Evolutionary conservation across 2,329 filamentous ascomycete species (phyloP).

Genomic region (Cercospora citrullina): DNA sequence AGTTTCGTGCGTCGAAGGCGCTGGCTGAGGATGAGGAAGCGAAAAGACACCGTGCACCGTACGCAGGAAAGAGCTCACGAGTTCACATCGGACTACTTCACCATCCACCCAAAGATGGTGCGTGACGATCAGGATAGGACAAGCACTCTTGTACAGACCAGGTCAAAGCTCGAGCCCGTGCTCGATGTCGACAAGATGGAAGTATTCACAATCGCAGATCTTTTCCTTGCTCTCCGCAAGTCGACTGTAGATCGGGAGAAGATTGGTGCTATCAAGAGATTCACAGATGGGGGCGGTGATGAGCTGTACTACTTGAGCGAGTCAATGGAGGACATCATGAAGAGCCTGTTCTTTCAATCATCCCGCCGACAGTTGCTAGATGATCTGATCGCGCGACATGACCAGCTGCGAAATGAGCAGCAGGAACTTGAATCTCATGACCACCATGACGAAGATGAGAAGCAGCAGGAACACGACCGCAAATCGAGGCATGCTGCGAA

Average conservation of each 20-base stretch:
- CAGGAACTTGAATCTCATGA: slow-evolving; percentile 46
- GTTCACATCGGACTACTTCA: slow-evolving; percentile 77
- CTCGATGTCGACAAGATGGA: slow-evolving; percentile 54
- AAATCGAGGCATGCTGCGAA: slow-evolving; percentile 58
- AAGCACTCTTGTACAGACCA: slow-evolving; percentile 19
- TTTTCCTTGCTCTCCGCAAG: slow-evolving; percentile 67
- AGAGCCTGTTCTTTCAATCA: slow-evolving; percentile 82
- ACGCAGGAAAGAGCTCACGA: slow-evolving; percentile 60
- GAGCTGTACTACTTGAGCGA: slow-evolving; percentile 75
- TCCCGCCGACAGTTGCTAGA: slow-evolving; percentile 76
- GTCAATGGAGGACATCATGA: slow-evolving; percentile 81
- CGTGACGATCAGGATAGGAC: slow-evolving; percentile 28
- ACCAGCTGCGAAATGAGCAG: slow-evolving; percentile 55
- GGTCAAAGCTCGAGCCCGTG: slow-evolving; percentile 43
- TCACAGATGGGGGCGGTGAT: slow-evolving; percentile 72
- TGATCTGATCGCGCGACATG: slow-evolving; percentile 63
- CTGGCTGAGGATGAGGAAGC: slow-evolving; percentile 81
- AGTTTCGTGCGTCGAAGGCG: slow-evolving; percentile 88
- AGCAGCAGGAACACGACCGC: slow-evolving; percentile 44
- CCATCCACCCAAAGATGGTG: slow-evolving; percentile 54
- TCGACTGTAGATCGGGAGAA: slow-evolving; percentile 88
- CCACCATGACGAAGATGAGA: slow-evolving; percentile 44
- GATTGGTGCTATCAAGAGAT: slow-evolving; percentile 77
- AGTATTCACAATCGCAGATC: slow-evolving; percentile 63
- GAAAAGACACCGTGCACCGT: slow-evolving; percentile 52